phyloP scores from a whole-genome alignment of 2,329 filamentous ascomycete species.

The Penicillium sp. region DNA sequence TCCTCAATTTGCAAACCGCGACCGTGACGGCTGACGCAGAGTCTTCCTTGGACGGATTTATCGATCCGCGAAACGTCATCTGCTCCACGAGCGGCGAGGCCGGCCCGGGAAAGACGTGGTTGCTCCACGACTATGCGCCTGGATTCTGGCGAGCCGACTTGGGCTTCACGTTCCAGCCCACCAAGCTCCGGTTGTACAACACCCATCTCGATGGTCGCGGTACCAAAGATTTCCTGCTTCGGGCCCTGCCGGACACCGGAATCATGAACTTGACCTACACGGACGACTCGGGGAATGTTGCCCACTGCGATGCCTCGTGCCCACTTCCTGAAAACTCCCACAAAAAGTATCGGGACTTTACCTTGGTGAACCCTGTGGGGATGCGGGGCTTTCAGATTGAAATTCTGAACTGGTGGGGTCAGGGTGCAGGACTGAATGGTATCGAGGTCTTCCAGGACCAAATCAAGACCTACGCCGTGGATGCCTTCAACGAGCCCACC shows the following conservation, averaged over 20 bases:
- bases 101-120: slow-evolving; percentile 72
- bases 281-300: slow-evolving; percentile 62
- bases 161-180: slow-evolving; percentile 77
- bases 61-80: slow-evolving; percentile 71
- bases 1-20: slow-evolving; percentile 77
- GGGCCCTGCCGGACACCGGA: slow-evolving; percentile 75
- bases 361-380: slow-evolving; percentile 78
- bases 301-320: slow-evolving; percentile 73
- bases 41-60: slow-evolving; percentile 61
- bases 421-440: slow-evolving; percentile 75
- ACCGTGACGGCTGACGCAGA: slow-evolving; percentile 60
- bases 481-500: slow-evolving; percentile 79
- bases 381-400: slow-evolving; percentile 85
- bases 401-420: slow-evolving; percentile 80
- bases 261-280: slow-evolving; percentile 95
- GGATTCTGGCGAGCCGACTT: slow-evolving; percentile 83
- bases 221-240: slow-evolving; percentile 81
- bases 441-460: slow-evolving; percentile 83
- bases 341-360: slow-evolving; percentile 75
- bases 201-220: slow-evolving; percentile 77
- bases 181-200: slow-evolving; percentile 82
- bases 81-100: slow-evolving; percentile 67
- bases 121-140: slow-evolving; percentile 65
- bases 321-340: slow-evolving; percentile 68
- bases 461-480: slow-evolving; percentile 77